A percentile compares a stretch with the other conserved stretches of the same genome.
These are phyloP conservation scores for Podaxis mareebaensis DNA, from an alignment of 768 basidiomycete species.

Conservation along the genomic window DNA sequence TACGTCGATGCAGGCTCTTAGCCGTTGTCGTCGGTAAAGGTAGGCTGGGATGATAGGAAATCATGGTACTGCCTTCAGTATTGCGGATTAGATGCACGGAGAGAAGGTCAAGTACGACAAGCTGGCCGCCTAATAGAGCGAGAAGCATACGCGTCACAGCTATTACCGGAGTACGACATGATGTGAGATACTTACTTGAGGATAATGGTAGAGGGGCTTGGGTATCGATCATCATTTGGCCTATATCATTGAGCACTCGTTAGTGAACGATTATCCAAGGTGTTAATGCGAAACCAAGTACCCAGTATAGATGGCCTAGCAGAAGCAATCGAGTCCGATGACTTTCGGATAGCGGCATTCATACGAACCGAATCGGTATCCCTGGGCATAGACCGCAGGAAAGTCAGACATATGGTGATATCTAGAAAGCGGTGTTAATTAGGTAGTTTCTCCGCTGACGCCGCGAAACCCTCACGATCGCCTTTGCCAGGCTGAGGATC, in stretches of 20 bases:
- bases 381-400: constrained; percentile 42
- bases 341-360: constrained; percentile 8
- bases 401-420: constrained; percentile 58
- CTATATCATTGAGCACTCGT: constrained; percentile 19
- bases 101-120: constrained; percentile 45
- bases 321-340: constrained; percentile 18
- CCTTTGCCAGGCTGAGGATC: constrained; percentile 36
- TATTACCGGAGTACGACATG: background rate
- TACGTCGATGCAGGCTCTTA: constrained; percentile 41
- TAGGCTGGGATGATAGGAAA: constrained; percentile 45
- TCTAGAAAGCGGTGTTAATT: constrained; percentile 33
- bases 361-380: constrained; percentile 23
- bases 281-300: constrained; percentile 1
- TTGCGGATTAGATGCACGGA: constrained; percentile 48
- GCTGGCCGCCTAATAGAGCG: constrained; percentile 25
- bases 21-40: constrained; percentile 39
- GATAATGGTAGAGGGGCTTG: constrained; percentile 27
- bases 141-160: background rate
- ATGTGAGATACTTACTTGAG: constrained; percentile 22
- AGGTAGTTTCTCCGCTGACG: background rate
- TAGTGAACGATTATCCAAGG: background rate
- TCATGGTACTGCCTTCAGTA: constrained; percentile 42
- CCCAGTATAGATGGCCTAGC: constrained; percentile 17
- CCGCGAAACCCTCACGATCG: constrained; percentile 46
- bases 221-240: constrained; percentile 30